Conservation (phyloP, 352 stramenopile species). For the Pythium monospermum region DNA sequence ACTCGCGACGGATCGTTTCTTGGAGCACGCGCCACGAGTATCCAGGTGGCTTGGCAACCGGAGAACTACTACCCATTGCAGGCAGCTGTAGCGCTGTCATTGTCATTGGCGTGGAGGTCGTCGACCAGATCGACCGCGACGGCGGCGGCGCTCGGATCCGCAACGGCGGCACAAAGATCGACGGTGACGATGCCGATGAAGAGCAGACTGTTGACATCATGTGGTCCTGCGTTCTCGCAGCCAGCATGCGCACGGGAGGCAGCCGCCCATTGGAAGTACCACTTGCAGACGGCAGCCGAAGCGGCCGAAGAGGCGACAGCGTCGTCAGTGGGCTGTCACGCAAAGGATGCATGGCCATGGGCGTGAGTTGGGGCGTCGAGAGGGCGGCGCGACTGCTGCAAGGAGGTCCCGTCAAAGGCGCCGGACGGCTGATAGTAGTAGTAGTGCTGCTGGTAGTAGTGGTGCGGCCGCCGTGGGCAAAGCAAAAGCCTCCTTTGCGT, state of each 20-base stretch:
- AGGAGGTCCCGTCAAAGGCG: background rate
- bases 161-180: conserved; percentile 7
- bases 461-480: conserved; percentile 66
- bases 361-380: conserved; percentile 17
- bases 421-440: too few species aligned
- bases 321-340: background rate
- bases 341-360: conserved; percentile 5
- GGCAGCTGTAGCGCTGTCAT: background rate
- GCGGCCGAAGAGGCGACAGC: conserved; percentile 18
- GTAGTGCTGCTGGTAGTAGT: conserved; percentile 1
- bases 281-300: too few species aligned
- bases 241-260: conserved; percentile 13
- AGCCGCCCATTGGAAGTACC: background rate
- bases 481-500: conserved; percentile 76
- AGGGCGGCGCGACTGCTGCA: background rate
- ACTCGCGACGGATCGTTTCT: conserved; percentile 67
- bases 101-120: background rate
- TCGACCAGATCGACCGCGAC: conserved; percentile 11
- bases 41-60: conserved; percentile 27
- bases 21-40: conserved; percentile 79
- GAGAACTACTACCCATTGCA: background rate
- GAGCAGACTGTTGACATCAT: too few species aligned
- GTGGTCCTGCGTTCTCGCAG: too few species aligned
- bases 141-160: background rate
- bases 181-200: background rate